Conservation (phyloP, 108 stramenopile genomes). For the Cyclostephanos tholiformis region DNA sequence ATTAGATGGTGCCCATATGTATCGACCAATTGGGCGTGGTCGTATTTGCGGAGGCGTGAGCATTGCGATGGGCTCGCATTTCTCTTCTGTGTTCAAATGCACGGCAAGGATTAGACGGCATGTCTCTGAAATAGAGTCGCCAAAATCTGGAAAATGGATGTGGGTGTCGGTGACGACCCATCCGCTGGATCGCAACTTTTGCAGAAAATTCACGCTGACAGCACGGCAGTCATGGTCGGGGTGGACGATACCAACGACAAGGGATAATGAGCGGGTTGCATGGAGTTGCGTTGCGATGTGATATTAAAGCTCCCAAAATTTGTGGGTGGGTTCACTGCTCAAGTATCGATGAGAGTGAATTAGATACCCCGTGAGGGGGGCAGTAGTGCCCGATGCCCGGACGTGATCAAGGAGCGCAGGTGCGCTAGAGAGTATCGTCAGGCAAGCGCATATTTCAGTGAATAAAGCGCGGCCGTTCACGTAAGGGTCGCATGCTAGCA, state of each 20-base stretch:
- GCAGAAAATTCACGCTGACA: neutral
- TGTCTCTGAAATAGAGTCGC: neutral
- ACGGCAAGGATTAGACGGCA: neutral
- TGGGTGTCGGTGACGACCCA: neutral
- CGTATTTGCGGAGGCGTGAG: neutral
- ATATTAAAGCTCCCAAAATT: neutral
- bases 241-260: neutral
- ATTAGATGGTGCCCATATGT: slow-evolving; percentile 12
- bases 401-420: neutral
- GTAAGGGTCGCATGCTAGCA: slow-evolving; percentile 6
- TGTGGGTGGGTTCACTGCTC: neutral
- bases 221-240: neutral
- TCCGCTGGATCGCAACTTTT: neutral
- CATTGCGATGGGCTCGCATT: neutral
- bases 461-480: neutral
- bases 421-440: neutral
- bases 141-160: neutral
- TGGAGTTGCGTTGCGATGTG: neutral
- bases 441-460: neutral
- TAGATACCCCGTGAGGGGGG: neutral
- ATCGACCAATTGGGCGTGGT: neutral
- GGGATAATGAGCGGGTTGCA: too few species aligned
- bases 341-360: neutral
- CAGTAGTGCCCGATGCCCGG: neutral
- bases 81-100: neutral